phyloP scores from a whole-genome alignment of 2,329 filamentous ascomycete species.

The Nannizziopsis arthrosporioides region DNA sequence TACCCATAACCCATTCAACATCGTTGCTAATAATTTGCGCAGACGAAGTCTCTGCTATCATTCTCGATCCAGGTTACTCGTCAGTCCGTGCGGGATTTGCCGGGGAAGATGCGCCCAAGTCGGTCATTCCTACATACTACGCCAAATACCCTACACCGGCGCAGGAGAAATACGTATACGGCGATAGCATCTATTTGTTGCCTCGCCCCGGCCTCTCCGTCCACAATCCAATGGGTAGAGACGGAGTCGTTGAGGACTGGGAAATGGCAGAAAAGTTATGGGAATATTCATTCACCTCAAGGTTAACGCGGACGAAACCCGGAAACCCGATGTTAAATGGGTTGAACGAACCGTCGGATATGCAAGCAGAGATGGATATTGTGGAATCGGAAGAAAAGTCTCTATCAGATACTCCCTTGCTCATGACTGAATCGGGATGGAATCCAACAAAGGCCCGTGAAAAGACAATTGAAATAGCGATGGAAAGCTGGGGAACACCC shows the following conservation, averaged over 20 bases:
- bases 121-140: constrained; percentile 83
- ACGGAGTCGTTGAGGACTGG: constrained; percentile 93
- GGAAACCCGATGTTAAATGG: constrained; percentile 63
- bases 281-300: constrained; percentile 84
- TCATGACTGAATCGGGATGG: constrained; percentile 93
- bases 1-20: neutral
- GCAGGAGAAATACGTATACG: constrained; percentile 56
- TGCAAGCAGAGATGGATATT: constrained; percentile 51
- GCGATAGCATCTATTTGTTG: constrained; percentile 78
- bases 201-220: constrained; percentile 68
- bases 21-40: constrained; percentile 4
- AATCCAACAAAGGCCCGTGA: constrained; percentile 78
- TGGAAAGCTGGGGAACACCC: constrained; percentile 92
- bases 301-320: constrained; percentile 65
- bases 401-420: constrained; percentile 74
- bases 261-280: constrained; percentile 78
- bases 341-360: constrained; percentile 56
- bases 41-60: constrained; percentile 96
- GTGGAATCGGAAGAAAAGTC: constrained; percentile 58
- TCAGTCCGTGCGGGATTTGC: constrained; percentile 89
- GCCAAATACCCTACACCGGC: constrained; percentile 47
- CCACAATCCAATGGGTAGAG: constrained; percentile 79
- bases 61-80: constrained; percentile 89
- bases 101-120: constrained; percentile 93
- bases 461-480: constrained; percentile 88